Conservation (phyloP, 192 early-diverging fungal species). For the Rhizoclosmatium sp. region DNA sequence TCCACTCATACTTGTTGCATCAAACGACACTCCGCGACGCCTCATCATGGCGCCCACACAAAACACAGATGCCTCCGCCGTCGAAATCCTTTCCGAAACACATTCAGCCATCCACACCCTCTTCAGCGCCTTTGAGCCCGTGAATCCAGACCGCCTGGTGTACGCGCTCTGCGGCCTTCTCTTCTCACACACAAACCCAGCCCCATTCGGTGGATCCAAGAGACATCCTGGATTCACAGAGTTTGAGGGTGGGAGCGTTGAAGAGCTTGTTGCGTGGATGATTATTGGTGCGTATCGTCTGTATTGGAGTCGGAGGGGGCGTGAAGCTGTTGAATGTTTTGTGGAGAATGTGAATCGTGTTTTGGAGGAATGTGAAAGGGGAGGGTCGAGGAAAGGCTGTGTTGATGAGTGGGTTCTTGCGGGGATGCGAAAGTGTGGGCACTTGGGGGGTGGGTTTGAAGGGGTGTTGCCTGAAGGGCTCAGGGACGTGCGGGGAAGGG, state of each 20-base stretch:
- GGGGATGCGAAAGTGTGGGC: neutral
- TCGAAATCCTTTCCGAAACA: too few species aligned
- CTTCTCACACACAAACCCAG: neutral
- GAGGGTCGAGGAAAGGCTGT: neutral
- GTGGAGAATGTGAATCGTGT: neutral
- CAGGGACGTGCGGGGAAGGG: too few species aligned
- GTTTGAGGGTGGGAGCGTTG: neutral
- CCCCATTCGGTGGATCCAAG: conserved; percentile 14
- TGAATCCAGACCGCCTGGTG: conserved; percentile 3
- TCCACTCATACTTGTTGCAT: too few species aligned
- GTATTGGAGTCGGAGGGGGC: neutral
- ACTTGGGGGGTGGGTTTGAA: too few species aligned
- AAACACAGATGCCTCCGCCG: too few species aligned
- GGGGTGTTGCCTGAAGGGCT: too few species aligned
- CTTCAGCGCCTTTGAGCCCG: neutral
- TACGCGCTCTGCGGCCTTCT: neutral
- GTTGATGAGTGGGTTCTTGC: conserved; percentile 7
- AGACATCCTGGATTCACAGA: neutral
- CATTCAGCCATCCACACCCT: too few species aligned
- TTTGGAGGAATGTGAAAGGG: neutral
- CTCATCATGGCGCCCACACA: too few species aligned
- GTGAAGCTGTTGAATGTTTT: neutral
- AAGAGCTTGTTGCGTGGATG: neutral
- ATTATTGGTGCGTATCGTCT: neutral
- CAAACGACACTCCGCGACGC: too few species aligned